Percentiles rank a stretch among this genome's conserved stretches.
Conservation (phyloP, 2,329 filamentous ascomycete genomes). For the Diaporthe citriasiana region DNA sequence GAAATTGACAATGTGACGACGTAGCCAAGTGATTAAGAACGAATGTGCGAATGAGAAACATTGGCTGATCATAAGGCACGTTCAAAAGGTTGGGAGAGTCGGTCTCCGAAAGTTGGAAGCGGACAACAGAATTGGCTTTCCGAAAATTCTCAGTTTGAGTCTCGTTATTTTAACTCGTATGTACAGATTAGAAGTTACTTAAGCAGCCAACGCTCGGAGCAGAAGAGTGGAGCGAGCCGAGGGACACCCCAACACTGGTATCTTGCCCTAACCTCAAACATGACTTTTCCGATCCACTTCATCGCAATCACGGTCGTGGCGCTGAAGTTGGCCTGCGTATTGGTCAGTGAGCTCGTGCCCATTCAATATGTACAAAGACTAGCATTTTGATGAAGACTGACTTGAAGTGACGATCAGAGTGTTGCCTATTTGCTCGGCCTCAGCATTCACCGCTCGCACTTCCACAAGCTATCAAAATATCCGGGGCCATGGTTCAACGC, state of each 20-base stretch:
- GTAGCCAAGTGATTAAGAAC: not conserved
- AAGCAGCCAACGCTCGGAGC: not conserved
- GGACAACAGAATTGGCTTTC: not conserved
- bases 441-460: not conserved
- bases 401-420: not conserved
- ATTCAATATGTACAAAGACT: too few species aligned
- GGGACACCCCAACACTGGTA: not conserved
- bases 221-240: not conserved
- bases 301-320: not conserved
- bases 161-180: too few species aligned
- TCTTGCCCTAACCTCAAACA: not conserved
- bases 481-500: slow-evolving; percentile 1
- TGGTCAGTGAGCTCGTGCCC: too few species aligned
- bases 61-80: not conserved
- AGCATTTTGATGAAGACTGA: not conserved
- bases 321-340: not conserved
- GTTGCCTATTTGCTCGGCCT: not conserved
- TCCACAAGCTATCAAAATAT: not conserved
- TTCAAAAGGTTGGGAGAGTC: not conserved
- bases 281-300: not conserved
- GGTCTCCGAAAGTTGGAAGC: not conserved
- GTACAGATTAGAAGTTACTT: too few species aligned
- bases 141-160: not conserved
- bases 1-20: too few species aligned
- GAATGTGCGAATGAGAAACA: not conserved